Conservation (phyloP, 1,284 basidiomycete genomes). For the Tetrapyrgos nigripes region DNA sequence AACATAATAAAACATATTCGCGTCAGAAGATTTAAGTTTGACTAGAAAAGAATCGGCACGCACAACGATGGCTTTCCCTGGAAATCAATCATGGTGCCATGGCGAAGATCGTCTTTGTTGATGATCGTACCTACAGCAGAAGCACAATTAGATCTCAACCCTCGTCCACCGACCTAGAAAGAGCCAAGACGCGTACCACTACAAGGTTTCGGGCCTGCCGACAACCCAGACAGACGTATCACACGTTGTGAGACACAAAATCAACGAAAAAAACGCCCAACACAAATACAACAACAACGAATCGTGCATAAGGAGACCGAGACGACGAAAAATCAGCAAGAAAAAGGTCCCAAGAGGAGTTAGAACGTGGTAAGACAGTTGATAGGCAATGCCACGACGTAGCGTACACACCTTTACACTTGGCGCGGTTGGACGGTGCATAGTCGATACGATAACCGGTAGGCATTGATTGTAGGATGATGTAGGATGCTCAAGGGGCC, state of each 20-base stretch:
- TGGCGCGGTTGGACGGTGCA: slow-evolving; percentile 67
- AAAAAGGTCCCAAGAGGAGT: slow-evolving; percentile 26
- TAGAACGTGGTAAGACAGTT: neutral
- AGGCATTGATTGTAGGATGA: slow-evolving; percentile 10
- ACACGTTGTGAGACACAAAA: neutral
- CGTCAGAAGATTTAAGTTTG: neutral
- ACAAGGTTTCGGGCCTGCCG: slow-evolving; percentile 82
- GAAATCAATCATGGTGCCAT: slow-evolving; percentile 82
- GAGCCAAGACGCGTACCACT: slow-evolving; percentile 44
- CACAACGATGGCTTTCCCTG: slow-evolving; percentile 76
- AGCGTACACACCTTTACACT: slow-evolving; percentile 77
- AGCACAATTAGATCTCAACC: slow-evolving; percentile 20
- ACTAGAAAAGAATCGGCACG: slow-evolving; percentile 36
- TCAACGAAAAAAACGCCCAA: neutral
- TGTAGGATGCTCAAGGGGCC: neutral
- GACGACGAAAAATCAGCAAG: slow-evolving; percentile 19
- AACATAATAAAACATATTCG: neutral
- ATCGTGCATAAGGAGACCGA: slow-evolving; percentile 13
- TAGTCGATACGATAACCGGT: slow-evolving; percentile 83
- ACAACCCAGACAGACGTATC: slow-evolving; percentile 19
- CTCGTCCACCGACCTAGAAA: slow-evolving; percentile 8
- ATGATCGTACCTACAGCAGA: slow-evolving; percentile 67
- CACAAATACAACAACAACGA: slow-evolving; percentile 16
- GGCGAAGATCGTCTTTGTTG: slow-evolving; percentile 72
- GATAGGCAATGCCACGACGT: neutral